A percentile compares a stretch with the other conserved stretches of the same genome.
phyloP scores from a whole-genome alignment of 2,329 filamentous ascomycete species.

The Colletotrichum sp. region DNA sequence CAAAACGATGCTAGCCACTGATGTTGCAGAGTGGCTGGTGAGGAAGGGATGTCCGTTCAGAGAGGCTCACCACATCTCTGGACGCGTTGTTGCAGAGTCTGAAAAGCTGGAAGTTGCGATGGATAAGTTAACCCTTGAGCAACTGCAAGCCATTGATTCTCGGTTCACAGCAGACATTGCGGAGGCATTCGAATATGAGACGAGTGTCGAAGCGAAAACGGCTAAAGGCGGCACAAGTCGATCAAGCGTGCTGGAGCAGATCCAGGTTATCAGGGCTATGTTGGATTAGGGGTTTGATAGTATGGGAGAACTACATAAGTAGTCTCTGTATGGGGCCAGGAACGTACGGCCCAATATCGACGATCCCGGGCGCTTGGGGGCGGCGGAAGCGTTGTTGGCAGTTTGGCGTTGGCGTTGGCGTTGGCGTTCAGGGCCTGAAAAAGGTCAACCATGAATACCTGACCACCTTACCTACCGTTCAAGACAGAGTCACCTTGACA shows the following conservation, averaged over 20 bases:
- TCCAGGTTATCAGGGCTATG: conserved; percentile 47
- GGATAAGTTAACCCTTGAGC: conserved; percentile 70
- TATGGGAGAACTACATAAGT: neutral
- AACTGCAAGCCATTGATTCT: conserved; percentile 70
- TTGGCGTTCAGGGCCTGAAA: too few species aligned
- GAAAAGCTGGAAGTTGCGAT: conserved; percentile 69
- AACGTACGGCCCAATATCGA: too few species aligned
- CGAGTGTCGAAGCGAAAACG: conserved; percentile 70
- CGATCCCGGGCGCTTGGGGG: too few species aligned
- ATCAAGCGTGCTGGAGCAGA: conserved; percentile 66
- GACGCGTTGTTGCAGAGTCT: conserved; percentile 72
- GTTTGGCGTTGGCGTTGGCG: too few species aligned
- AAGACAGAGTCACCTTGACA: too few species aligned
- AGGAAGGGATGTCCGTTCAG: conserved; percentile 74
- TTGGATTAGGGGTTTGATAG: conserved; percentile 29
- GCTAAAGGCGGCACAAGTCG: conserved; percentile 72
- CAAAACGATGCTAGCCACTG: conserved; percentile 76
- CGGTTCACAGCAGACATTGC: conserved; percentile 72
- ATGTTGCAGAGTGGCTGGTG: conserved; percentile 67
- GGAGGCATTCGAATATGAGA: conserved; percentile 72
- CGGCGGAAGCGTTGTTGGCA: too few species aligned
- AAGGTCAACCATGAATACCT: too few species aligned
- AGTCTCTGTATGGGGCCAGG: too few species aligned
- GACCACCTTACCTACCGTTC: too few species aligned
- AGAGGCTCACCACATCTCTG: conserved; percentile 79